Evolutionary conservation across 2,329 filamentous ascomycete species (phyloP).

Genomic region (Colletotrichum tropicicola): DNA sequence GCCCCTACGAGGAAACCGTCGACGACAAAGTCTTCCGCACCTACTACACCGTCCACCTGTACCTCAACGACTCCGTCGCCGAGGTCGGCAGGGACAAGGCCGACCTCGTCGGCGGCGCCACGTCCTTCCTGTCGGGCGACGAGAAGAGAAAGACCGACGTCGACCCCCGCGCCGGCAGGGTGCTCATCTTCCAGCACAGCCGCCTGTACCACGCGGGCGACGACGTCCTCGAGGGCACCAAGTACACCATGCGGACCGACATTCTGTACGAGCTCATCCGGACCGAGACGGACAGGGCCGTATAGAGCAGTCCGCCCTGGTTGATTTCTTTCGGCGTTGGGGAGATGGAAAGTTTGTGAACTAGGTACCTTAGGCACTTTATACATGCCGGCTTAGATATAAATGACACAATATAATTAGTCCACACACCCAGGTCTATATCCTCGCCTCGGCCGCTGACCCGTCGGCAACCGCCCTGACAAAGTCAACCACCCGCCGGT

Average conservation of each 20-base stretch:
- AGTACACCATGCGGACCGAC: slow-evolving; percentile 67
- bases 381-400: not conserved
- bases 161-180: slow-evolving; percentile 64
- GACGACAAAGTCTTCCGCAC: slow-evolving; percentile 55
- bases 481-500: slow-evolving; percentile 30
- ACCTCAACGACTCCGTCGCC: slow-evolving; percentile 58
- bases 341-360: too few relatives aligned
- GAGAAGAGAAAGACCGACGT: slow-evolving; percentile 57
- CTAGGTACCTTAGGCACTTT: not conserved
- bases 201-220: slow-evolving; percentile 62
- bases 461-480: slow-evolving; percentile 21
- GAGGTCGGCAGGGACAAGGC: slow-evolving; percentile 42
- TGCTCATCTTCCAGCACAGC: slow-evolving; percentile 67
- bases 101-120: slow-evolving; percentile 61
- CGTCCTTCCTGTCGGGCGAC: slow-evolving; percentile 59
- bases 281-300: not conserved
- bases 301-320: too few relatives aligned
- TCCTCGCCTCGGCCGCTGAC: not conserved
- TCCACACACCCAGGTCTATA: not conserved
- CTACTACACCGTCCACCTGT: slow-evolving; percentile 65
- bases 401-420: not conserved
- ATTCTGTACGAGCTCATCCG: slow-evolving; percentile 51
- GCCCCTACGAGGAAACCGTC: slow-evolving; percentile 61
- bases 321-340: too few relatives aligned
- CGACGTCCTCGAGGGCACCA: slow-evolving; percentile 57